phyloP scores from a whole-genome alignment of 2,329 filamentous ascomycete species.

The Talaromyces sp. region DNA sequence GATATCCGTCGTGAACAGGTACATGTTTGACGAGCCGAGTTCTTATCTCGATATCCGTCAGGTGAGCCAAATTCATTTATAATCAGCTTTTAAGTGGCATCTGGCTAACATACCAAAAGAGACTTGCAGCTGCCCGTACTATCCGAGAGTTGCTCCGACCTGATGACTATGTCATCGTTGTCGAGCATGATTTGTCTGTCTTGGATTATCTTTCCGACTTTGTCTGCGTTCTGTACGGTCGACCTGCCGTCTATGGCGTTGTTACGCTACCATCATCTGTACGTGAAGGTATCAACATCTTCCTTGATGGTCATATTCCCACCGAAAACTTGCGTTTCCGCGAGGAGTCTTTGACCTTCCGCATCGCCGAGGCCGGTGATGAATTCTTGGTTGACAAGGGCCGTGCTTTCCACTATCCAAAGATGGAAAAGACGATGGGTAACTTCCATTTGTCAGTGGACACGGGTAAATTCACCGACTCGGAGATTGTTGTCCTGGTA shows the following conservation, averaged over 20 bases:
- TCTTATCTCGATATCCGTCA: conserved; percentile 85
- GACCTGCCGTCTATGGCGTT: conserved; percentile 94
- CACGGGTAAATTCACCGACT: conserved; percentile 85
- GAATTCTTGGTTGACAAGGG: conserved; percentile 81
- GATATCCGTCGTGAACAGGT: conserved; percentile 44
- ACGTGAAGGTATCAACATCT: conserved; percentile 98
- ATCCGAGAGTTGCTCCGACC: conserved; percentile 86
- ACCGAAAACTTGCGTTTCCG: conserved; percentile 98
- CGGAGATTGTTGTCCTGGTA: conserved; percentile 91
- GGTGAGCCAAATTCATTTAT: background rate
- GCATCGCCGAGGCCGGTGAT: conserved; percentile 82
- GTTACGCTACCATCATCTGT: conserved; percentile 94
- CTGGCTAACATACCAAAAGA: conserved; percentile 63
- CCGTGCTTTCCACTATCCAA: conserved; percentile 80
- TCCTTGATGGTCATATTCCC: conserved; percentile 95
- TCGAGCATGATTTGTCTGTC: conserved; percentile 98
- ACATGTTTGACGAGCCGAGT: conserved; percentile 99
- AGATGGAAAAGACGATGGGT: conserved; percentile 89
- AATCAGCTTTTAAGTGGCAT: background rate
- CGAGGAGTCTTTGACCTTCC: conserved; percentile 93
- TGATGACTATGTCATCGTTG: conserved; percentile 95
- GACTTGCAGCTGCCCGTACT: conserved; percentile 84
- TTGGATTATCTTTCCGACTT: conserved; percentile 98
- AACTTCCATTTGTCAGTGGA: conserved; percentile 82
- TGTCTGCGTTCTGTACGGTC: conserved; percentile 94